Percentiles rank a stretch among this genome's conserved stretches.
These are phyloP conservation scores for Jamesozyma hellenica DNA, from an alignment of 805 yeast genomes.

Conservation along the genomic window DNA sequence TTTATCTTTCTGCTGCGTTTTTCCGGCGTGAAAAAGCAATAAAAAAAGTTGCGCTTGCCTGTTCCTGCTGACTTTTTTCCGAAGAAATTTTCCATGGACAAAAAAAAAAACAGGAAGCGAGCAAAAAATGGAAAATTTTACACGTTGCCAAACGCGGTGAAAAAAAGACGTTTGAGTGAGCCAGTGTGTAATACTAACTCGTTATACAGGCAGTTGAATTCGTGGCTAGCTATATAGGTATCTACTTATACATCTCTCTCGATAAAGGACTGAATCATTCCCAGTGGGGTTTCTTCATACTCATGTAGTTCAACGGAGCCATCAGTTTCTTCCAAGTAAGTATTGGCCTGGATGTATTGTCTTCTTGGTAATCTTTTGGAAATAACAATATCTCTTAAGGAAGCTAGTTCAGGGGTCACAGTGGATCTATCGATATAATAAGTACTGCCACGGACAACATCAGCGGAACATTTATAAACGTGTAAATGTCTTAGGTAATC, in stretches of 20 bases:
- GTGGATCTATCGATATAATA: slow-evolving; percentile 62
- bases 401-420: slow-evolving; percentile 52
- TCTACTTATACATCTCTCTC: slow-evolving; percentile 46
- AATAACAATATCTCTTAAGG: slow-evolving; percentile 58
- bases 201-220: no score
- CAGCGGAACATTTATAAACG: slow-evolving; percentile 69
- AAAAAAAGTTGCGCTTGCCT: no score
- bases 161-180: no score
- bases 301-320: slow-evolving; percentile 41
- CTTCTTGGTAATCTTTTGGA: slow-evolving; percentile 71
- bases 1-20: no score
- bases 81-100: neutral
- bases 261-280: slow-evolving; percentile 68
- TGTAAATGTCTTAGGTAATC: slow-evolving; percentile 65
- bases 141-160: no score
- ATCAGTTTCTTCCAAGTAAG: slow-evolving; percentile 30
- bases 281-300: slow-evolving; percentile 62
- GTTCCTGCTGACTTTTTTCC: neutral
- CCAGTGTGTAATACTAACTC: no score
- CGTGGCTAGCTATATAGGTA: no score
- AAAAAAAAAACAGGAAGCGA: no score
- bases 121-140: neutral
- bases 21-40: no score
- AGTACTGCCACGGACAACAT: slow-evolving; percentile 50
- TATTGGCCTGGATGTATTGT: slow-evolving; percentile 77